phyloP scores from a whole-genome alignment of 2,329 filamentous ascomycete species.

The Knufia fluminis region DNA sequence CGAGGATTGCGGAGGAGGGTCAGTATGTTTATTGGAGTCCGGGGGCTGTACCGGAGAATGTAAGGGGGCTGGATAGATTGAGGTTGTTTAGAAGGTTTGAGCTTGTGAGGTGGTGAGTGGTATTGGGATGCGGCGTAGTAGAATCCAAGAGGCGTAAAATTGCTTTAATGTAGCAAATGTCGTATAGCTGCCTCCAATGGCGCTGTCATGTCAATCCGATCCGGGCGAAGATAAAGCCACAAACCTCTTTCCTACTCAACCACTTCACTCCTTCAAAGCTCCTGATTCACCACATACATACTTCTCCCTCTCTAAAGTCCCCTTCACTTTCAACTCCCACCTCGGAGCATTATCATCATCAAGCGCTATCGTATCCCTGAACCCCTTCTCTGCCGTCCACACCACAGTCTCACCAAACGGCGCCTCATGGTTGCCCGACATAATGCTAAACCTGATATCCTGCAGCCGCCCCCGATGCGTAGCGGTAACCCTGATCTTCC shows the following conservation, averaged over 20 bases:
- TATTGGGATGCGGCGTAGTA: no score
- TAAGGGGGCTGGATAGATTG: conserved; percentile 1
- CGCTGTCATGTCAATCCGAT: no score
- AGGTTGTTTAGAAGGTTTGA: conserved; percentile 3
- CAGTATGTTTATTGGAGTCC: conserved; percentile 5
- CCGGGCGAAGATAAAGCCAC: no score
- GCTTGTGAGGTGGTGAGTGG: conserved; percentile 8
- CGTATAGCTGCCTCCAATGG: no score
- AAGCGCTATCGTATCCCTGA: background rate
- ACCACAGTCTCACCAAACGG: background rate
- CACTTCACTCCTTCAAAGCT: no score
- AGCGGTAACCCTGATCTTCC: conserved; percentile 2
- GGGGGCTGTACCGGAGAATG: conserved; percentile 3
- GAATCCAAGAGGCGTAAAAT: no score
- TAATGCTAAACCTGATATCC: background rate
- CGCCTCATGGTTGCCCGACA: background rate
- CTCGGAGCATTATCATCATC: background rate
- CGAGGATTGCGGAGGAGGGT: background rate
- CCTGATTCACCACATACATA: background rate
- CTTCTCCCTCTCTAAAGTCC: background rate
- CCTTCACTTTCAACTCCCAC: background rate
- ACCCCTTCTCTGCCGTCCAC: background rate
- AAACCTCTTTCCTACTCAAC: no score
- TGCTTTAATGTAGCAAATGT: no score
- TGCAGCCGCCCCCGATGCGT: background rate